Conservation (phyloP, 192 early-diverging fungal species). For the Coemansia sp. region DNA sequence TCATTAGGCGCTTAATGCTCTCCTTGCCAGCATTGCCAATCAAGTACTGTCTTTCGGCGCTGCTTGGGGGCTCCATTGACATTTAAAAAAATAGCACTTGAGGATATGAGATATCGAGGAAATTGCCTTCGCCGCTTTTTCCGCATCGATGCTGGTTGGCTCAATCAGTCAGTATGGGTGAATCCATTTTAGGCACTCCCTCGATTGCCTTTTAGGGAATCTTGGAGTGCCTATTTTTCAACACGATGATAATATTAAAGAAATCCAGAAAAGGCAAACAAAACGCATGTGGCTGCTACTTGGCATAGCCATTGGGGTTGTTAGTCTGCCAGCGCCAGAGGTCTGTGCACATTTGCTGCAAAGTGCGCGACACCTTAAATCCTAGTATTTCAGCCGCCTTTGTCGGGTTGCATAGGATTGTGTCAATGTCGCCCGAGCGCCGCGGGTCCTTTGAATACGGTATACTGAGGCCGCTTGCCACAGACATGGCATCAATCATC, state of each 20-base stretch:
- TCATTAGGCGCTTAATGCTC: constrained; percentile 40
- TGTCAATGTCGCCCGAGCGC: constrained; percentile 81
- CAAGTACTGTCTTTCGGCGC: constrained; percentile 6
- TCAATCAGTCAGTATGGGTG: not conserved
- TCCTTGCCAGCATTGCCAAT: constrained; percentile 29
- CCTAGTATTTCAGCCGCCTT: constrained; percentile 61
- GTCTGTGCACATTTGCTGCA: constrained; percentile 67
- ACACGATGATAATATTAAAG: too few relatives aligned
- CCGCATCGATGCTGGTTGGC: not conserved
- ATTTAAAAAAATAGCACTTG: not conserved
- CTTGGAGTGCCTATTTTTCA: too few relatives aligned
- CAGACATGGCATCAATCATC: constrained; percentile 80
- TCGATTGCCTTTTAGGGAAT: too few relatives aligned
- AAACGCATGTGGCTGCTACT: not conserved
- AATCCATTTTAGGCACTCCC: not conserved
- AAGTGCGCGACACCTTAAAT: constrained; percentile 58
- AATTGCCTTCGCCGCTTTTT: not conserved
- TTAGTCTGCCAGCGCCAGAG: constrained; percentile 71
- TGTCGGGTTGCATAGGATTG: constrained; percentile 76
- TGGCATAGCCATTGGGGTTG: constrained; percentile 63
- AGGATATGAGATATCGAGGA: too few relatives aligned
- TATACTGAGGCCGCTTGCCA: constrained; percentile 77
- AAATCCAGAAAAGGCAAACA: too few relatives aligned
- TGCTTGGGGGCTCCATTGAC: not conserved
- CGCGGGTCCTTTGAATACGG: constrained; percentile 65